Conservation (phyloP, 2,329 filamentous ascomycete genomes). For the Knoxdaviesia proteae region DNA sequence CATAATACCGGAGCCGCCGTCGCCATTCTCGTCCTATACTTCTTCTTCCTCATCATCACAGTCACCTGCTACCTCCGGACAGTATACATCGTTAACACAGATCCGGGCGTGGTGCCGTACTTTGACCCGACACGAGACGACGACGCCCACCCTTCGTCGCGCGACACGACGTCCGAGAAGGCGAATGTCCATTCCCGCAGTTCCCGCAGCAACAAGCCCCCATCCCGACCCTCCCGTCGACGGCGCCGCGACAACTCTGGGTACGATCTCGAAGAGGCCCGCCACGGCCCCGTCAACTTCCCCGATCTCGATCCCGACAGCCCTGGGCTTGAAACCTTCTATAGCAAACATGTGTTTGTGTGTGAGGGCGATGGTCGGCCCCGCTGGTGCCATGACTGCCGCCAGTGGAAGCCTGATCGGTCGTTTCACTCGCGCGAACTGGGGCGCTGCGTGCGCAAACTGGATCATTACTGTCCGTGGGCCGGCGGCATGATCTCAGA, state of each 20-base stretch:
- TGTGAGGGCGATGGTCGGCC: constrained; percentile 72
- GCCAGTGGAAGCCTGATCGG: constrained; percentile 73
- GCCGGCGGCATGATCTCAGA: constrained; percentile 87
- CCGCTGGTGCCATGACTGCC: constrained; percentile 66
- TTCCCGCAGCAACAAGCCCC: neutral
- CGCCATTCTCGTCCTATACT: constrained; percentile 52
- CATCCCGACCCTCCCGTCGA: neutral
- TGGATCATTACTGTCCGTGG: constrained; percentile 95
- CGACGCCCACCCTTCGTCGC: constrained; percentile 2
- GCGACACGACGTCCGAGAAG: neutral
- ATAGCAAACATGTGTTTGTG: constrained; percentile 63
- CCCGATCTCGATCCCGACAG: constrained; percentile 34
- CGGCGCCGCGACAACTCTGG: constrained; percentile 1
- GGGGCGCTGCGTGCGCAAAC: constrained; percentile 62
- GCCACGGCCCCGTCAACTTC: neutral
- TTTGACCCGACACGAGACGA: constrained; percentile 11
- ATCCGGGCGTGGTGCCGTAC: constrained; percentile 56
- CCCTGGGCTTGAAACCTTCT: constrained; percentile 54
- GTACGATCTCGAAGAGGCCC: too few species aligned
- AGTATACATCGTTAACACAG: constrained; percentile 41
- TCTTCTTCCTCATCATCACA: constrained; percentile 48
- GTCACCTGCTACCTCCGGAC: constrained; percentile 50
- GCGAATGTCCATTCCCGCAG: neutral
- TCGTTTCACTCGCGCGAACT: constrained; percentile 73
- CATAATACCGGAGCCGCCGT: constrained; percentile 36